Base-by-base conservation (phyloP, 805 yeast genomes). In the Cyberlindnera xylosilytica region DNA sequence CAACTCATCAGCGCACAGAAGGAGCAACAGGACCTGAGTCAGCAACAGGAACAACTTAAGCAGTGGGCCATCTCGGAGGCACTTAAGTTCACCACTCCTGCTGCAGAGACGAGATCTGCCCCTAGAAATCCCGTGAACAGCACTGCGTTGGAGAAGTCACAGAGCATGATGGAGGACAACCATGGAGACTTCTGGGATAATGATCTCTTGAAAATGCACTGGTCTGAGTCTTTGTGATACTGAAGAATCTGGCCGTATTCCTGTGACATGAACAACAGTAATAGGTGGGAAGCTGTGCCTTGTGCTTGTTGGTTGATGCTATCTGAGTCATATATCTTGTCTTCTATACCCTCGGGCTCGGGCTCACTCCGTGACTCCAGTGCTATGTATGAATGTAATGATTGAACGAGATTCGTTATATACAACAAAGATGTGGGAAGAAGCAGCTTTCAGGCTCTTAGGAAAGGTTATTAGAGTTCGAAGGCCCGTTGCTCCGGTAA, bases 1-100 rank as follows among this genome's bases (percentile, higher is more conserved):
- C 42, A 52, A 26, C 54, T 49, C 19, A 47, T 56, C 2, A 38
- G 51, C 22, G 20, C 47, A 12, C 54, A 53, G 12, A 35, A 39
- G 10, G 51, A 47, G 27, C n/a, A 37, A 19, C 20, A 27, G 7
- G 33, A 36, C 16, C n/a, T 4, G 8, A 29, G 33, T 18, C 20
- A 32, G n/a, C 43, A 44, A n/a, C 40, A 44, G 23, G 23, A 32
- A n/a, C 27, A 39, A 18, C 18, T 36, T 2, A 38, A 29, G n/a
- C 23, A 27, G 10, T 39, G 41, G 44, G 47, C 41, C 13, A 44
- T 44, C 24, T n/a, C 16, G 13, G 39, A 39, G 18, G 44, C 44
- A 13, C 23, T 44, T 15, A 44, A 39, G 38, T 44, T 44, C 22
- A 29, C 13, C 23, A n/a, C 27, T 15, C 6, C 29, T 6, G 11